phyloP scores from a whole-genome alignment of 1,139 yeast genomes.

The Lodderomyces oxycetoniae region DNA sequence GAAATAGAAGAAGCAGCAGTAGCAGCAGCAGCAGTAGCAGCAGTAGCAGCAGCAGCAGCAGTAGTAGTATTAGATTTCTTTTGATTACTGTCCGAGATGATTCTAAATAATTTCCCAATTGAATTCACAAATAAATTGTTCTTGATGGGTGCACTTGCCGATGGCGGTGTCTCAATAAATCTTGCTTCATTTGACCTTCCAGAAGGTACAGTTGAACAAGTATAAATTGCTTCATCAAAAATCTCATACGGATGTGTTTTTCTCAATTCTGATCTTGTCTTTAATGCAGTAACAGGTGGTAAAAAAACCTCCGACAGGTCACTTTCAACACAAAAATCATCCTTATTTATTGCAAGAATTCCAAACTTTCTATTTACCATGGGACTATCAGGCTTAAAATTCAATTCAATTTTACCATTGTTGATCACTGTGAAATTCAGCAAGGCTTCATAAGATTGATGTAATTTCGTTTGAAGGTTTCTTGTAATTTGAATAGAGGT shows the following conservation, averaged over 20 bases:
- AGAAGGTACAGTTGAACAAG: conserved; percentile 32
- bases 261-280: conserved; percentile 32
- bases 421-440: conserved; percentile 15
- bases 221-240: conserved; percentile 71
- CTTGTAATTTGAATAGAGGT: conserved; percentile 29
- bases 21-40: no score
- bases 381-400: conserved; percentile 46
- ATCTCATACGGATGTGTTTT: conserved; percentile 67
- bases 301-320: conserved; percentile 6
- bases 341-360: conserved; percentile 35
- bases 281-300: conserved; percentile 9
- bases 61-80: conserved; percentile 22
- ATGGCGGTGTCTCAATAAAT: not conserved
- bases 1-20: conserved; percentile 33
- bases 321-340: conserved; percentile 18
- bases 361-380: conserved; percentile 47
- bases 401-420: conserved; percentile 12
- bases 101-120: conserved; percentile 23
- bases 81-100: not conserved
- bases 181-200: conserved; percentile 4
- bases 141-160: not conserved
- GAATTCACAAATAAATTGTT: conserved; percentile 31
- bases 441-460: conserved; percentile 19
- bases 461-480: conserved; percentile 27
- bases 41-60: conserved; percentile 35